phyloP scores from a whole-genome alignment of 106 monocot genomes.

The Dendrobium huoshanense region DNA sequence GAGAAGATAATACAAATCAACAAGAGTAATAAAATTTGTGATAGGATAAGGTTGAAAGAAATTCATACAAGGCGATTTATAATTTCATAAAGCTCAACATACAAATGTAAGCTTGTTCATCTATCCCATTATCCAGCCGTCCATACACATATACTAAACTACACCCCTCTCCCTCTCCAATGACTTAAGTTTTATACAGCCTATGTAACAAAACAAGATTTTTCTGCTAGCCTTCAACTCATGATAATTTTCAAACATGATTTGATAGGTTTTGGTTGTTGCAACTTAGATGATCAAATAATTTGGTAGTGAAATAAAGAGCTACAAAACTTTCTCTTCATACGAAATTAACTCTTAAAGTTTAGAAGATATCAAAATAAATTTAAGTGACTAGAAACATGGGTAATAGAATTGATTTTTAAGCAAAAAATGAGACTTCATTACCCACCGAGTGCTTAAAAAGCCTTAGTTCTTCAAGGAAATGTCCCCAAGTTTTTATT shows the following conservation, averaged over 20 bases:
- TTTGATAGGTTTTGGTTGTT: not conserved
- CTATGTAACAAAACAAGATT: not conserved
- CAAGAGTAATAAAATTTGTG: not conserved
- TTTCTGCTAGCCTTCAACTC: not conserved
- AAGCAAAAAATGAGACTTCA: not conserved
- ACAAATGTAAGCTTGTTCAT: not conserved
- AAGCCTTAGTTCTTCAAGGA: not conserved
- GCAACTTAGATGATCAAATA: not conserved
- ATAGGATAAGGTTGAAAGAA: not conserved
- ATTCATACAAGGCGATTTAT: not conserved
- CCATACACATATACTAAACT: not conserved
- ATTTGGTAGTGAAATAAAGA: not conserved
- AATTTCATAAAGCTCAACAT: not conserved
- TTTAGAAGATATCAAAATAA: not conserved
- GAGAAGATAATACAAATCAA: not conserved
- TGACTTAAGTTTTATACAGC: not conserved
- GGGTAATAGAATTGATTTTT: not conserved
- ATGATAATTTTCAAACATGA: not conserved
- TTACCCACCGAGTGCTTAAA: not conserved
- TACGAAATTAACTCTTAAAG: not conserved
- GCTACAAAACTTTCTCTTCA: not conserved
- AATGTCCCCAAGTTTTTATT: too few species aligned
- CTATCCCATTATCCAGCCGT: not conserved
- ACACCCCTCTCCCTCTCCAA: not conserved
- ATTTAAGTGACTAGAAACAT: not conserved